These are phyloP conservation scores for Amanita inopinata DNA, from an alignment of 768 basidiomycete species.

Conservation along the genomic window DNA sequence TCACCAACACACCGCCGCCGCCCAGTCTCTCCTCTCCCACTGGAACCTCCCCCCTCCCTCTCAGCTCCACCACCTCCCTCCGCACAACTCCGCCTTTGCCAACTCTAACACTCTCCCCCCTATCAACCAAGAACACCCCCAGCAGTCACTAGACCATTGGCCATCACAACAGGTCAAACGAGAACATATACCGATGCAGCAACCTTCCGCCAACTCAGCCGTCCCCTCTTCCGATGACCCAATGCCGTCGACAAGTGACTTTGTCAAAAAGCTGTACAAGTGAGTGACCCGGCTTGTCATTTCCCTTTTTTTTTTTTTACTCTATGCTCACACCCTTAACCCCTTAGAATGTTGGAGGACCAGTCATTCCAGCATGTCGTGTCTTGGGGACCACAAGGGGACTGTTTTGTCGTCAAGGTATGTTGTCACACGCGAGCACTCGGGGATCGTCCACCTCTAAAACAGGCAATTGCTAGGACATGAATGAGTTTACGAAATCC, in stretches of 20 bases:
- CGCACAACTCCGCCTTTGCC: neutral
- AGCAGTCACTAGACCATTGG: neutral
- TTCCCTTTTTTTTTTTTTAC: neutral
- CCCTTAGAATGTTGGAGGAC: slow-evolving; percentile 88
- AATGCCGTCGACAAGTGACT: slow-evolving; percentile 86
- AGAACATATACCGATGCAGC: neutral
- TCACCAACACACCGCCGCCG: neutral
- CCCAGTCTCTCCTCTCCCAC: neutral
- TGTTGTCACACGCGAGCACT: neutral
- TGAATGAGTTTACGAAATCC: slow-evolving; percentile 91
- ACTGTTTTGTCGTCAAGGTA: slow-evolving; percentile 87
- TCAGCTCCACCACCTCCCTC: slow-evolving; percentile 1
- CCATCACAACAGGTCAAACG: slow-evolving; percentile 1
- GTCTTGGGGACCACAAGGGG: slow-evolving; percentile 75
- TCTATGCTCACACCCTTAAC: neutral
- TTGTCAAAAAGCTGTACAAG: slow-evolving; percentile 94
- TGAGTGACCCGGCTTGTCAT: slow-evolving; percentile 24
- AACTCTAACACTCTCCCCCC: slow-evolving; percentile 5
- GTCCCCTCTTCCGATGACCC: slow-evolving; percentile 41
- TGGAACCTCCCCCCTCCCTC: slow-evolving; percentile 9
- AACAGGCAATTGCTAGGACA: slow-evolving; percentile 35
- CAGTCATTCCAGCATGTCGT: slow-evolving; percentile 62
- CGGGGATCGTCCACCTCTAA: neutral
- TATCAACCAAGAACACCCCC: neutral
- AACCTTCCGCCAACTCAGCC: neutral